Base-by-base conservation (phyloP, 2,329 filamentous ascomycete genomes). In the Colletotrichum sp. region DNA sequence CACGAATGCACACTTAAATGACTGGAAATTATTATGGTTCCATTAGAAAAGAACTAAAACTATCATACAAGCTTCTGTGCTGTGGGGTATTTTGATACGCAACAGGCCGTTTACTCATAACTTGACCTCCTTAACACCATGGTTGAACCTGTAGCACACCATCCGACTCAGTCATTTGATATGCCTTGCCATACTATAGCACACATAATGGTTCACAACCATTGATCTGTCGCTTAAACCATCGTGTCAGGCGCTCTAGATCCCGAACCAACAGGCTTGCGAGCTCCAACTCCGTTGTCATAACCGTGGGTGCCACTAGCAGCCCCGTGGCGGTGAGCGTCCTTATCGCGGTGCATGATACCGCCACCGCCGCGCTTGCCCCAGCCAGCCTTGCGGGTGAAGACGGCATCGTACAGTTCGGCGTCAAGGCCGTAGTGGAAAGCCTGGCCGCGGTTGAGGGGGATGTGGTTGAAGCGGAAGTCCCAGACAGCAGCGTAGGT, bases 401-500 rank as follows among this genome's bases (percentile, higher is more conserved):
- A 92, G 5, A 90, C 83, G 0, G 90, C 86, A 68, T 90, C 84
- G 69, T 87, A 86, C 63, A 92, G 86, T 62, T 88, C 87, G 6
- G 80, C 82, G 0, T 82, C 83, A n/a, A 76, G 51, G 11, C 76
- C 84, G 74, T 90, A 91, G 27, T 84, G 82, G 78, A 91, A 92
- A 0, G 90, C 86, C 24, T 86, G 83, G 55, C 87, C 85, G 24
- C 91, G 87, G 76, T 90, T 88, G 7, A 94, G 86, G 21, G 92
- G 92, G 36, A 94, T 88, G 79, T 94, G 92, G 79, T 90, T 90
- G 76, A 80, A 92, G 31, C 91, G 84, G 86, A 90, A 93, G 80
- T 94, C 91, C 90, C 91, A 94, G 65, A 94, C 85, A 11, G 88
- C 85, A 1, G 91, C 91, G 77, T 93, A 94, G 4, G 90, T 87